Evolutionary conservation across 805 yeast genomes (phyloP).

Genomic region (Pichia eremophila): DNA sequence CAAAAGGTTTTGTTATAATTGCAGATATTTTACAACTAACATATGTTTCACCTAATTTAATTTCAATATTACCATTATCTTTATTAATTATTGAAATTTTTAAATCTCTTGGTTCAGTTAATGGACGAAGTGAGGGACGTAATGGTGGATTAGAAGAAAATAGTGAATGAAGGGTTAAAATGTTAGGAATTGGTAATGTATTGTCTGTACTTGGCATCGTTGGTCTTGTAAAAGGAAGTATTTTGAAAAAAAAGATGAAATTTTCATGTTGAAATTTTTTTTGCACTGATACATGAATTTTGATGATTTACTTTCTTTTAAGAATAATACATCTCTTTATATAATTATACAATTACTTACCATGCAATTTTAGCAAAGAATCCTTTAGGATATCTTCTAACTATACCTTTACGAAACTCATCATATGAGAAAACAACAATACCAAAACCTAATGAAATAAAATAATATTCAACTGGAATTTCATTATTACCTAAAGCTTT

Average conservation of each 20-base stretch:
- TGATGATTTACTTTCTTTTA: too few relatives aligned
- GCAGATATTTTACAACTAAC: slow-evolving; percentile 68
- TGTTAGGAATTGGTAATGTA: slow-evolving; percentile 8
- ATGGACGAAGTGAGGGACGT: slow-evolving; percentile 9
- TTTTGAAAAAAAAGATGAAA: too few relatives aligned
- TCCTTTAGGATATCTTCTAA: too few relatives aligned
- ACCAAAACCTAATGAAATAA: too few relatives aligned
- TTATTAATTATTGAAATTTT: slow-evolving; percentile 24
- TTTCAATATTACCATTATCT: slow-evolving; percentile 45
- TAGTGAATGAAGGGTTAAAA: slow-evolving; percentile 5
- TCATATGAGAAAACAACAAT: too few relatives aligned
- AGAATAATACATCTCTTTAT: not conserved
- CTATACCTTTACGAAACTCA: too few relatives aligned
- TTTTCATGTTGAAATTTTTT: not conserved
- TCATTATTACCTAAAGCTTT: too few relatives aligned
- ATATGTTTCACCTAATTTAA: slow-evolving; percentile 66
- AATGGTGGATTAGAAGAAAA: slow-evolving; percentile 8
- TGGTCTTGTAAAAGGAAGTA: too few relatives aligned
- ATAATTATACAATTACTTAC: too few relatives aligned
- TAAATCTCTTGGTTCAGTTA: slow-evolving; percentile 8
- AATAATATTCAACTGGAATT: too few relatives aligned
- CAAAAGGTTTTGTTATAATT: slow-evolving; percentile 68
- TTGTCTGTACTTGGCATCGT: slow-evolving; percentile 8
- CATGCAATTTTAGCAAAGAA: too few relatives aligned
- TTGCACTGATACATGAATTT: not conserved